Base-by-base conservation (phyloP, 139 green algal genomes). In the Haematococcus sp. region DNA sequence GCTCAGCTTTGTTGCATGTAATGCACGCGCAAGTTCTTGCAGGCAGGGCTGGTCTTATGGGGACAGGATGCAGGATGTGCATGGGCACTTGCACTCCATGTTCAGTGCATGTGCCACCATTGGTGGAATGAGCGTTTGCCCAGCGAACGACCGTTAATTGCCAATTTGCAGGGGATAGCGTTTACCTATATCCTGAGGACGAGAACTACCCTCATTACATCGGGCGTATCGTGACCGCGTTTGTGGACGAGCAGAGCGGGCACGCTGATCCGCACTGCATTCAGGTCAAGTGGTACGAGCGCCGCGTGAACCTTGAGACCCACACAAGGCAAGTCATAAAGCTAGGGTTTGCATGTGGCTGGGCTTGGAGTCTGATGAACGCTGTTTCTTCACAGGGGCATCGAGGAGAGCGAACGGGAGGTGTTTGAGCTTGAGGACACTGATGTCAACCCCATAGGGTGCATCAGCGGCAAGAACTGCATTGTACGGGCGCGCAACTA, bases 131-230 rank as follows among this genome's bases (percentile, higher is more conserved):
- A n/a, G n/a, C n/a, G n/a, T n/a, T n/a, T n/a, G n/a, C n/a, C n/a
- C n/a, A n/a, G n/a, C n/a, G n/a, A n/a, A n/a, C n/a, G n/a, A n/a
- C n/a, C 40, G 40, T 49, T 49, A 7, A 49, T 49, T 11, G 7
- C 40, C 20, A 16, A 16, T 34, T 1, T 74, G 71, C 66, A 80
- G 82, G 82, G 1, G 82, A 87, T 61, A 76, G 51, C 19, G 81
- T 87, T 11, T 89, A 80, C 33, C 61, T 90, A 11, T 79, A 81
- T 28, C 84, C 84, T 1, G 84, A 90, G 58, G 78, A 86, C 30
- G 84, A 90, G 33, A 28, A 46, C 2, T 71, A 74, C 13, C 77
- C 76, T 25, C 84, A 76, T 3, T 90, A 90, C 71, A 76, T 90
- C 51, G 84, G 79, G 0, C 71, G 68, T 1, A 80, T 90, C 4